Conservation (phyloP, 225 moss, liverwort and hornwort genomes). For the Rhytidiadelphus loreus region DNA sequence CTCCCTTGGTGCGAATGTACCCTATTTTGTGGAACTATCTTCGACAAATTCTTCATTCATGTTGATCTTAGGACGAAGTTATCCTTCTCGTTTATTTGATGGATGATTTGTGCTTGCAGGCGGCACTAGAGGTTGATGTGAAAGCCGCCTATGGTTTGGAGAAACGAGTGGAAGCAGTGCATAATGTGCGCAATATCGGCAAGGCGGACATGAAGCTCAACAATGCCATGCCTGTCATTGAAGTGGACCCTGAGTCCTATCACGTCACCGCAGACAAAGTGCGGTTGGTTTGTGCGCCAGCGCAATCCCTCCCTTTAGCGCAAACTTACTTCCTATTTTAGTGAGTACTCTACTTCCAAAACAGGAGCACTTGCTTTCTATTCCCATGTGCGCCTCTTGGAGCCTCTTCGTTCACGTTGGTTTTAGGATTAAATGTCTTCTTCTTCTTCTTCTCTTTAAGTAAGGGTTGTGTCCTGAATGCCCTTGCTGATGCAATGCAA, state of each 20-base stretch:
- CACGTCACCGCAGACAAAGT: constrained; percentile 66
- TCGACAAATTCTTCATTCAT: neutral
- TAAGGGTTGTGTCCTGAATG: neutral
- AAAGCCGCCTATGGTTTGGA: constrained; percentile 35
- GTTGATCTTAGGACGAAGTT: too few species aligned
- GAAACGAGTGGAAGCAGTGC: constrained; percentile 72
- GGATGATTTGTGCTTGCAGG: constrained; percentile 19
- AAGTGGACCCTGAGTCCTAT: constrained; percentile 75
- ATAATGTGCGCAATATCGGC: constrained; percentile 46
- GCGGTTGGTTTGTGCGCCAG: constrained; percentile 52
- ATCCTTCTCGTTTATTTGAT: neutral
- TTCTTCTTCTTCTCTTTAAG: neutral
- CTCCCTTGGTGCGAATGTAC: neutral
- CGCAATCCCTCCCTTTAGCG: constrained; percentile 50
- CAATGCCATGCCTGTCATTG: constrained; percentile 41
- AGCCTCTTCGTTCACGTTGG: neutral
- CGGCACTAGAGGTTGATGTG: constrained; percentile 37
- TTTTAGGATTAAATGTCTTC: neutral
- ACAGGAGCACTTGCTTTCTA: neutral
- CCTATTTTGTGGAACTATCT: neutral
- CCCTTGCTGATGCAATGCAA: neutral
- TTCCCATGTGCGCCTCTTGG: neutral
- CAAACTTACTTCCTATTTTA: constrained; percentile 70
- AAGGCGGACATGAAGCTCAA: constrained; percentile 93
- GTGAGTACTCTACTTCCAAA: neutral